Conservation (phyloP, 768 basidiomycete genomes). For the Termitomyces sp. region DNA sequence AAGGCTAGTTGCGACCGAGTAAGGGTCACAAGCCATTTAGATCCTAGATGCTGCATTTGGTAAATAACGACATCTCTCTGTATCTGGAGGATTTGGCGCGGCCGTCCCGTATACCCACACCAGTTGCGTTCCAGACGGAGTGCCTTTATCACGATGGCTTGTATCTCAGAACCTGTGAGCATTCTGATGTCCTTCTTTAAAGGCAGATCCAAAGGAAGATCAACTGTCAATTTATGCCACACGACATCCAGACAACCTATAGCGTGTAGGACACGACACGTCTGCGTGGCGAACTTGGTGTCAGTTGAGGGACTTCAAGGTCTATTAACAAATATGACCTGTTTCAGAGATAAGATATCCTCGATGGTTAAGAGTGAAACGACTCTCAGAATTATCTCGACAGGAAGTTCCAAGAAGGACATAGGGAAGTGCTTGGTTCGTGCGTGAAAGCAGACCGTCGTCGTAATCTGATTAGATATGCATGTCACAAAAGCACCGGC, state of each 20-base stretch:
- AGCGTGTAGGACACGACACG: conserved; percentile 56
- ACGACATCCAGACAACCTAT: conserved; percentile 45
- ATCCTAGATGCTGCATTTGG: conserved; percentile 43
- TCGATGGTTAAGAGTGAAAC: conserved; percentile 24
- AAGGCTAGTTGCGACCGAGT: conserved; percentile 24
- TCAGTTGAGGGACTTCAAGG: background rate
- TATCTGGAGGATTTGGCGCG: conserved; percentile 32
- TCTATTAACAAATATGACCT: conserved; percentile 25
- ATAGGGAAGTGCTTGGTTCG: background rate
- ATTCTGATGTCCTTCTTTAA: conserved; percentile 21
- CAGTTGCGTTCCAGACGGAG: conserved; percentile 48
- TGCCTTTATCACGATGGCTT: conserved; percentile 33
- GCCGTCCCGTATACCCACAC: conserved; percentile 27
- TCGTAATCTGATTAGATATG: conserved; percentile 14
- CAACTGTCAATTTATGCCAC: conserved; percentile 45
- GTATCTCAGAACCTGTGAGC: conserved; percentile 34
- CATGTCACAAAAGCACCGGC: background rate
- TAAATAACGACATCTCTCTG: conserved; percentile 32
- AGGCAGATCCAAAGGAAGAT: conserved; percentile 43
- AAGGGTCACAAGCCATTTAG: conserved; percentile 42
- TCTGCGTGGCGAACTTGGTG: conserved; percentile 36
- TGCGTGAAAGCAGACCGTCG: background rate
- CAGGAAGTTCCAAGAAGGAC: conserved; percentile 31
- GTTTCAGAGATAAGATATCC: conserved; percentile 42
- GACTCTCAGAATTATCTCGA: conserved; percentile 38